Evolutionary conservation across 2,329 filamentous ascomycete species (phyloP).

Genomic region (Stemphylium vesicarium): DNA sequence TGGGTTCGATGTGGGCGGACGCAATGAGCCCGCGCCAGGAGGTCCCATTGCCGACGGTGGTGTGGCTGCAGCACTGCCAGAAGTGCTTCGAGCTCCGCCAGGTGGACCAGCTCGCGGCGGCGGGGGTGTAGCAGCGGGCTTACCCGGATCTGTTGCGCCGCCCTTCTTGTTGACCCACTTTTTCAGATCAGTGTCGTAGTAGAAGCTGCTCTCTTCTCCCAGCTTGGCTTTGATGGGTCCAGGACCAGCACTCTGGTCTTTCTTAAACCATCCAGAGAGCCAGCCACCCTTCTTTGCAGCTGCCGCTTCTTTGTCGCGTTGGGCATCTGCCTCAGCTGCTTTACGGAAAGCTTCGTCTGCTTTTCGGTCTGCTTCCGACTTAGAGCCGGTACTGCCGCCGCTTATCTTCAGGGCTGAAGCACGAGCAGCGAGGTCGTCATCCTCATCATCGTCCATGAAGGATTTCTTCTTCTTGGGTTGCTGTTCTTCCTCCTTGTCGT

Average conservation of each 20-base stretch:
- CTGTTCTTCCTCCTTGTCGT: constrained; percentile 55
- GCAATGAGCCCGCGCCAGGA: constrained; percentile 19
- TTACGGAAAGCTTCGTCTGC: constrained; percentile 86
- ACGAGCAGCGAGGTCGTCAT: constrained; percentile 65
- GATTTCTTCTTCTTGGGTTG: constrained; percentile 67
- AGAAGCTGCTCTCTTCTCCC: constrained; percentile 90
- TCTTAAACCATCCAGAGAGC: constrained; percentile 84
- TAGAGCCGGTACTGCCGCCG: constrained; percentile 19
- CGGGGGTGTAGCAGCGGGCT: constrained; percentile 70
- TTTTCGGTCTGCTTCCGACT: constrained; percentile 66
- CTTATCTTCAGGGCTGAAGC: constrained; percentile 57
- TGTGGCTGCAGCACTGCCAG: constrained; percentile 49
- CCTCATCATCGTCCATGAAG: constrained; percentile 83
- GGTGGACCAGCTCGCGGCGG: constrained; percentile 69
- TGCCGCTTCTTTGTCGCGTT: constrained; percentile 57
- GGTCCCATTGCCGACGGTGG: constrained; percentile 40
- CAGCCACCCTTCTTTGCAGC: constrained; percentile 71
- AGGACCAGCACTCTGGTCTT: constrained; percentile 66
- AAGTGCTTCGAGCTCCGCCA: constrained; percentile 54
- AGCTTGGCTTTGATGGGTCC: constrained; percentile 90
- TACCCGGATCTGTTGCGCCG: constrained; percentile 65
- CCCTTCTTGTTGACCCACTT: constrained; percentile 98
- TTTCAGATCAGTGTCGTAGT: constrained; percentile 94
- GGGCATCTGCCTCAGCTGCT: constrained; percentile 75
- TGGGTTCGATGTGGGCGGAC: constrained; percentile 27